Conservation (phyloP, 2,329 filamentous ascomycete species). For the Fusarium sp. region DNA sequence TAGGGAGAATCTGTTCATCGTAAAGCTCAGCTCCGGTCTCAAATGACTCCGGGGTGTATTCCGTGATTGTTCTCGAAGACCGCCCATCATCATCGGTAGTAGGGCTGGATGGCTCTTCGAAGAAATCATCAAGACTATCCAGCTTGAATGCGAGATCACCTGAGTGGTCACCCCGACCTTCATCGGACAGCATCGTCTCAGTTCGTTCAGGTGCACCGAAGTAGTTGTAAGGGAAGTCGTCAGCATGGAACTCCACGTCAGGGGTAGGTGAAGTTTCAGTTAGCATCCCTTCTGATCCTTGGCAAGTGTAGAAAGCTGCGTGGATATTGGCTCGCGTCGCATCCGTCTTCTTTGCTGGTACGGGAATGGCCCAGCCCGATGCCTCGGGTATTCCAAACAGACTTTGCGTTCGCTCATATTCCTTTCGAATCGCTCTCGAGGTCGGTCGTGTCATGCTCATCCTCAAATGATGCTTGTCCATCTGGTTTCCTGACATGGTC, state of each 20-base stretch:
- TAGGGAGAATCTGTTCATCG: conserved; percentile 92
- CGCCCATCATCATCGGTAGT: conserved; percentile 69
- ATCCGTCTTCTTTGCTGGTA: conserved; percentile 90
- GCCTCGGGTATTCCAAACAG: conserved; percentile 96
- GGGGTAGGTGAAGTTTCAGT: conserved; percentile 77
- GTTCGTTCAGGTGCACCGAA: conserved; percentile 80
- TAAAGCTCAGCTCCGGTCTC: conserved; percentile 87
- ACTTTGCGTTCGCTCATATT: conserved; percentile 94
- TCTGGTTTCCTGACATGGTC: conserved; percentile 89
- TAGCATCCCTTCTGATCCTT: conserved; percentile 71
- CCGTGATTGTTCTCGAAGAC: conserved; percentile 73
- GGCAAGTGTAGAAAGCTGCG: conserved; percentile 94
- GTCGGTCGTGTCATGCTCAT: conserved; percentile 98
- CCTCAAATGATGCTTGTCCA: conserved; percentile 92
- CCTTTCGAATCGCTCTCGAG: conserved; percentile 87
- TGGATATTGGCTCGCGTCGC: conserved; percentile 93
- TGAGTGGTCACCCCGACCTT: conserved; percentile 75
- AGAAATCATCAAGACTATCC: conserved; percentile 85
- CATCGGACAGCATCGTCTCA: conserved; percentile 94
- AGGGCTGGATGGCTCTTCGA: conserved; percentile 76
- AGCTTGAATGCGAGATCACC: conserved; percentile 86
- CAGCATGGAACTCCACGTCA: conserved; percentile 91
- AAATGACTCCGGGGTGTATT: conserved; percentile 74
- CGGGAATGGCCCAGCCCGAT: conserved; percentile 94
- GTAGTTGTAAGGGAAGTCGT: conserved; percentile 87